Percentiles rank a stretch among this genome's conserved stretches.
These are phyloP conservation scores for Parastagonospora avenae DNA, from an alignment of 2,329 filamentous ascomycete genomes.

Conservation along the genomic window DNA sequence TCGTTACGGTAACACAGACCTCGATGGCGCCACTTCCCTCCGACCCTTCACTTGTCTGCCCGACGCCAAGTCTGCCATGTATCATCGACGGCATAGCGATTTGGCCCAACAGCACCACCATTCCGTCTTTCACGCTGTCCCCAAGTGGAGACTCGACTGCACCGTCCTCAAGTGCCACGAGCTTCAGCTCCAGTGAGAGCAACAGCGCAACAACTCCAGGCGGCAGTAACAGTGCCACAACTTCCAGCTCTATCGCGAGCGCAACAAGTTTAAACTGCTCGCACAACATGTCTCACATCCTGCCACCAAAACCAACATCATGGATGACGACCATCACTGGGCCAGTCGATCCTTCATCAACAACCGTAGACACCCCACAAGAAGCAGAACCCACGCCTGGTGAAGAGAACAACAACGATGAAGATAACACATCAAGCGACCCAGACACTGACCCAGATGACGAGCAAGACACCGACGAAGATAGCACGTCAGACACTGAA, in stretches of 20 bases:
- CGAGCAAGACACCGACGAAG: too few species aligned
- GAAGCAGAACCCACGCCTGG: too few species aligned
- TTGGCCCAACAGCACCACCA: constrained; percentile 1
- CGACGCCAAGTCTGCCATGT: constrained; percentile 1
- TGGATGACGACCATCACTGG: too few species aligned
- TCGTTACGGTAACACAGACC: constrained; percentile 1
- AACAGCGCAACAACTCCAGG: background rate
- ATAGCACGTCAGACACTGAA: too few species aligned
- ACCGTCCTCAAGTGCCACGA: background rate
- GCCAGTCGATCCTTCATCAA: too few species aligned
- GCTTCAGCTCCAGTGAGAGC: background rate
- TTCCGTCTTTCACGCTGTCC: background rate
- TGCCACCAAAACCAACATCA: too few species aligned
- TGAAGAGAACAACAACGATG: too few species aligned
- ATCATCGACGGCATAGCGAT: constrained; percentile 5
- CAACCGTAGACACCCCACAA: too few species aligned
- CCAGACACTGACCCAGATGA: too few species aligned
- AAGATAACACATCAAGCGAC: too few species aligned
- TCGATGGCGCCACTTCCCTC: background rate
- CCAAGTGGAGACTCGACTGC: background rate
- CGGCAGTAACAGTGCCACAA: background rate
- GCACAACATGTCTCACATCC: background rate
- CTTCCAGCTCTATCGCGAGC: background rate
- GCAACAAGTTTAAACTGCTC: background rate
- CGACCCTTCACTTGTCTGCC: background rate